Evolutionary conservation across 805 yeast species (phyloP), one percentile per base, ranked within the genome.

Genomic region (Ogataea allantospora): DNA sequence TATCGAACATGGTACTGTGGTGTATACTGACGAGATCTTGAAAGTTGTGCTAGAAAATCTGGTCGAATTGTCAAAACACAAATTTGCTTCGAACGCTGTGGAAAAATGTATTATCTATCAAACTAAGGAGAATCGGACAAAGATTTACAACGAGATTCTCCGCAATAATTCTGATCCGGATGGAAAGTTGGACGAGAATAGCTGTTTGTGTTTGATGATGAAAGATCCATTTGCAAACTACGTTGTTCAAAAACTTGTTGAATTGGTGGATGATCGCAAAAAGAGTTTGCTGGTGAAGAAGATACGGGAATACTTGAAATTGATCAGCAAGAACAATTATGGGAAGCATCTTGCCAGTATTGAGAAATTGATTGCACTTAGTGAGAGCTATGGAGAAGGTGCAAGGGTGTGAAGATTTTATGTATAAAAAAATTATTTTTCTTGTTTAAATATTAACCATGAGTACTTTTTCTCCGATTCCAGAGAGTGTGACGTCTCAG

Each of bases 191-290:
- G 76, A 70, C 37, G 89, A 82, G 47, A 74, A 75, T 36, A 73
- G 84, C 1, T 80, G 95, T 7, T 70, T 93, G 50, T 85, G 89
- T 16, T 69, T 83, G 42, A 89, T 93, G 98, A 88, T 93, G 88
- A 87, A 87, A 58, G 99, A 93, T 61, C 98, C 93, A 60, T 93
- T 83, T 65, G 99, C 98, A 16, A 93, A 93, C 62, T 93, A 93
- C 58, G 99, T 93, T 31, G 88, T 93, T 34, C 99, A 93, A 62
- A 89, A 91, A 60, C 73, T 93, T 52, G 89, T 93, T 27, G 95
- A 87, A 45, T 83, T 84, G 3, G 75, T 89, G 26, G 77, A 76
- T 44, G 83, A 83, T 30, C 71, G 71, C 23, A 85, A 85, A 53
- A 82, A 85, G 62, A 78, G 70, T 33, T 59, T 78, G 20, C 70